Evolutionary conservation across 495 filamentous ascomycete genomes (phyloP), one percentile per base, ranked within the genome.

Genomic region (Haplographium delicatum): DNA sequence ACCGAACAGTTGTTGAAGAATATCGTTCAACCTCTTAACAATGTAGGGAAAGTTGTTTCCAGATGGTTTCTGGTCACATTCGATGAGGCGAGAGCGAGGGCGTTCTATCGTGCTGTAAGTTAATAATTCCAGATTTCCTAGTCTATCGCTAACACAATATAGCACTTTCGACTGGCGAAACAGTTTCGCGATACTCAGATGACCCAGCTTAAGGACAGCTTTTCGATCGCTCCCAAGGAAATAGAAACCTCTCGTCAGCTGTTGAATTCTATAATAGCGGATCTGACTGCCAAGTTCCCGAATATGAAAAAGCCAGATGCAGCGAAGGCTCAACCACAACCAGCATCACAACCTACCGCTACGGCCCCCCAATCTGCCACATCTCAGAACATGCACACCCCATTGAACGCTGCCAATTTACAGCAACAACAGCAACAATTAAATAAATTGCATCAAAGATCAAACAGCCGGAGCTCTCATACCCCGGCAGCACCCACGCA

Each of bases 321-420:
- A 0, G 33, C 45, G 9, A 50, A 54, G 28, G 7, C 47, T 35
- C 58, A 49, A 31, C 30, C 33, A 20, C 15, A 30, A 6, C 7
- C 58, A 10, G 19, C 31, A 22, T 9, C 28, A 5, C 26, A 40
- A 26, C 30, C 38, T 19, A 6, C 47, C 0, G 4, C 50, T 5
- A 47, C 44, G 24, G 34, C 50, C 9, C 3, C 37, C n/a, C 51
- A 54, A 43, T 15, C 49, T 28, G 28, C 64, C 16, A 28, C 25
- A 24, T 28, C 52, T 20, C 41, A 65, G 19, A 40, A 59, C 22
- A 50, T 51, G 24, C 51, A 16, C 56, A 45, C 26, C 65, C 75
- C 76, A 20, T 62, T 88, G 50, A 89, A 78, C 54, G 77, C 81
- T 2, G 79, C 71, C 15, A 88, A 88, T 56, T 72, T 89, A 13